These are phyloP conservation scores for Aquilaria malaccensis DNA, from an alignment of 345 rosid genomes.

Conservation along the genomic window DNA sequence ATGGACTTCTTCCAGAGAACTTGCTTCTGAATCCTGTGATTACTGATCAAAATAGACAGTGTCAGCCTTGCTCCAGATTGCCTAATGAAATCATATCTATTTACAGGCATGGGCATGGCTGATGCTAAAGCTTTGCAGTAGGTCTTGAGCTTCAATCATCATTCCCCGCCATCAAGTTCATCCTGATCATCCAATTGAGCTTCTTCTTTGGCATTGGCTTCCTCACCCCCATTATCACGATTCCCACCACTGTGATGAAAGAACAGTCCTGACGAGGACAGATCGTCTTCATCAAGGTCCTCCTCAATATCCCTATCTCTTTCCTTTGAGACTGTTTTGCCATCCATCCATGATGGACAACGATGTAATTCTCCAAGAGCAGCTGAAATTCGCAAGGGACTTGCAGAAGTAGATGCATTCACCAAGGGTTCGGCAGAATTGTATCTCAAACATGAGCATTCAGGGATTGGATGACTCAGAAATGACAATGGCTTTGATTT, in stretches of 20 bases:
- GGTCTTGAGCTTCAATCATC: conserved; percentile 7
- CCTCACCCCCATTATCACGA: conserved; percentile 56
- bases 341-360: conserved; percentile 82
- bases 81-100: conserved; percentile 5
- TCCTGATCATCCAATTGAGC: conserved; percentile 84
- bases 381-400: conserved; percentile 28
- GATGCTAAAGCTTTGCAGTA: background rate
- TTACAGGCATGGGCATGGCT: conserved; percentile 6
- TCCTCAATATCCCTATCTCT: conserved; percentile 73
- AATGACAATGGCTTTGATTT: conserved; percentile 53
- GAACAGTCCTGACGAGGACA: conserved; percentile 60
- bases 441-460: conserved; percentile 64
- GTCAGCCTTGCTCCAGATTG: conserved; percentile 4
- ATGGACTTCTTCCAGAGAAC: conserved; percentile 5
- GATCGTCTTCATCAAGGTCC: conserved; percentile 70
- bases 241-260: conserved; percentile 38
- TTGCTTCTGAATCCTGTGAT: conserved; percentile 4
- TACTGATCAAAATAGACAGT: background rate
- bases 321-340: conserved; percentile 20
- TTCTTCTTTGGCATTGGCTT: conserved; percentile 66
- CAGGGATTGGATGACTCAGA: conserved; percentile 80
- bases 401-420: conserved; percentile 26
- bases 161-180: conserved; percentile 71
- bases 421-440: conserved; percentile 14
- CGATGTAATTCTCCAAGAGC: conserved; percentile 47